Base-by-base conservation (phyloP, 331 rosid species). In the Malus hybrid region DNA sequence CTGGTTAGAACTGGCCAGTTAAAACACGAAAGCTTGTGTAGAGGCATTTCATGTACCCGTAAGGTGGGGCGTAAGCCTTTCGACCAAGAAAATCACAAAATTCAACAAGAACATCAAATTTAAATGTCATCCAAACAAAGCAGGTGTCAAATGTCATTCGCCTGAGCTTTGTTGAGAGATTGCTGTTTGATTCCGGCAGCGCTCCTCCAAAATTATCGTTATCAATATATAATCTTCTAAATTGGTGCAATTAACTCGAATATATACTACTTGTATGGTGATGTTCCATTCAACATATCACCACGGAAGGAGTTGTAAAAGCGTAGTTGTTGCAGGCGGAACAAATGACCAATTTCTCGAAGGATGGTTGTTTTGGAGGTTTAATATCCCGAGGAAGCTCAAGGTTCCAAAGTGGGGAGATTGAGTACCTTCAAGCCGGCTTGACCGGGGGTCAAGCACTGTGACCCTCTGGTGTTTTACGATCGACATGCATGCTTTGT, bases 151-250 rank as follows among this genome's bases (percentile, higher is more conserved):
- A 74, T 1, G 7, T 42, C 6, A 82, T 22, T 1, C 0, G 0
- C 18, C 9, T 15, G 11, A 82, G 77, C 18, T 11, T 74, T 32
- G 70, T 70, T n/a, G 82, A 80, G 48, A 78, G 24, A 59, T 78
- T 82, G 77, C 74, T 65, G 7, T 69, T 31, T 16, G 65, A 71
- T 61, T 77, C 66, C 10, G 85, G 80, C 5, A 78, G 54, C 57
- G 7, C 55, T 29, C 83, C 85, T 12, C 70, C 77, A 39, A 82
- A 73, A 32, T 74, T 74, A 61, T 82, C 70, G 64, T 5, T 22
- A 18, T 52, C 29, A 3, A 74, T 64, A 2, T 0, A 10, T 4
- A 78, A 0, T 22, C 0, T 0, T 14, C 22, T 48, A 82, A 70
- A 10, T 50, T 54, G 34, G 77, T 69, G 63, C 83, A 69, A 10